Evolutionary conservation across 495 filamentous ascomycete genomes (phyloP), one percentile per base, ranked within the genome.

Genomic region (Amniculicola lignicola): DNA sequence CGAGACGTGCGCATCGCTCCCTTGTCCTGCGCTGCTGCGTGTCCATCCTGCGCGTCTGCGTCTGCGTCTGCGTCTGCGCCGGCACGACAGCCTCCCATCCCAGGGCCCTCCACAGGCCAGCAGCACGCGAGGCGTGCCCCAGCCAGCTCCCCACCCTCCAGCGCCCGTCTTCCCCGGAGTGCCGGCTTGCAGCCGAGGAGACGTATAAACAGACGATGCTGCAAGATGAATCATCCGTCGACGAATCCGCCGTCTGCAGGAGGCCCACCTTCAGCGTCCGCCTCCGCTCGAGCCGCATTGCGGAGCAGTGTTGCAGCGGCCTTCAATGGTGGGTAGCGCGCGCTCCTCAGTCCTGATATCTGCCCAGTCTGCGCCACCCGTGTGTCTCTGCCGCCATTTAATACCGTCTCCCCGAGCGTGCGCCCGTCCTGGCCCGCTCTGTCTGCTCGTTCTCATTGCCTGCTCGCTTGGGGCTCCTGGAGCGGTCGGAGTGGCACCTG

Each of bases 301-400:
- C 89, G 89, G 75, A 79, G 82, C 70, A 86, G 77, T 62, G 81
- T 88, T 59, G 85, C 87, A 75, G 81, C 82, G 58, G 81, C 82
- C 56, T 88, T 89, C 73, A 86, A 91, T 78, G 88, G 88, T 90
- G 82, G 70, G 71, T 74, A 65, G n/a, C 38, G n/a, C 25, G 10
- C 29, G 25, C 21, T 61, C 40, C 4, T 15, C n/a, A n/a, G n/a
- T n/a, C 21, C 11, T 37, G 22, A 14, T 23, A 22, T 19, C 7
- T 48, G 22, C 16, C 14, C 52, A n/a, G 15, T 50, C 46, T 2
- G 15, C 31, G n/a, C 31, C 12, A n/a, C 44, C 27, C 23, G 31
- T 33, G 33, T 48, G 11, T 29, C 16, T 49, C 33, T 48, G 27
- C 33, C 31, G 29, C 21, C 37, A 19, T n/a, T n/a, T n/a, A n/a